Base-by-base conservation (phyloP, 1,284 basidiomycete genomes). In the Ganoderma sinense region DNA sequence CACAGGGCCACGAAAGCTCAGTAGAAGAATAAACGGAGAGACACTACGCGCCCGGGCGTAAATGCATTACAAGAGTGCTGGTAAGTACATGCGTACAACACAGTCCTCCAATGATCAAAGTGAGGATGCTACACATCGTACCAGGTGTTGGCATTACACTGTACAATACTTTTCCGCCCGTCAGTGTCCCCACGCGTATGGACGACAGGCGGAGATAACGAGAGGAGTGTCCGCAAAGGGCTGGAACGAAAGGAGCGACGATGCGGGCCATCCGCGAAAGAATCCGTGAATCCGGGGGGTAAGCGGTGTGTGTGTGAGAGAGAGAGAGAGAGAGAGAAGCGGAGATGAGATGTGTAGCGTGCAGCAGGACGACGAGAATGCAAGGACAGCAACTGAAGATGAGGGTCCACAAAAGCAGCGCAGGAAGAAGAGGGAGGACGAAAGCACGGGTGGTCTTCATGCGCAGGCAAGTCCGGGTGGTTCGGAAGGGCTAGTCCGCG, bases 21-120 rank as follows among this genome's bases (percentile, higher is more conserved):
- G 18, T 45, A 0, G 18, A 45, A n/a, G 41, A 11, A 18, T 43
- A 95, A 84, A 66, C 90, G 88, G 16, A 86, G 81, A 39, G 86
- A 87, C 29, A 97, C 33, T 60, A 53, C 65, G 59, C 66, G 39
- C 33, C 36, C 39, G 6, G 39, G 66, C 66, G 51, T 40, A 29
- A 56, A 58, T 58, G 23, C 29, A 67, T 67, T 67, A 63, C 29
- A 43, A 51, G 61, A 56, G 66, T 63, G 61, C 66, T 48, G 53
- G 53, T 67, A 67, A 55, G 53, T 62, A 67, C 48, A 41, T 14
- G 14, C 14, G 59, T 67, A 67, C 65, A 69, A 69, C 68, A 69
- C 58, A 65, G 60, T 33, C 41, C 67, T 68, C 43, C 65, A 69
- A 59, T 56, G 11, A 18, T 62, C 36, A 45, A 63, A 68, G 67